Percentiles rank a stretch among this genome's conserved stretches.
phyloP scores from a whole-genome alignment of 495 filamentous ascomycete species.

The Trichoderma orchidacearum region DNA sequence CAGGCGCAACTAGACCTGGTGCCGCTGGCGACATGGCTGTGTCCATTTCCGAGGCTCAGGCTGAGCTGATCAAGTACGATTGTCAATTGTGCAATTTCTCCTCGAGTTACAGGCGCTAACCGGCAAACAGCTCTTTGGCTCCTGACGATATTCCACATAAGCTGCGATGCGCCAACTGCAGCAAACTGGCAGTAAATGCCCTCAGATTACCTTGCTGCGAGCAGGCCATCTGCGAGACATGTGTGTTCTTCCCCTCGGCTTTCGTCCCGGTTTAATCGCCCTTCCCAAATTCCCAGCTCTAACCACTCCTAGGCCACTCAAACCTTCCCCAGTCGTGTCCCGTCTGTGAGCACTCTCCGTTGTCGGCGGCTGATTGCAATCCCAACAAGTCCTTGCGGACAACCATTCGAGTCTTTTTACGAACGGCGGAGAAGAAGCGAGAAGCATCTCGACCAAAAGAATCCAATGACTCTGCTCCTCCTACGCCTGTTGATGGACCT shows the following conservation, averaged over 20 bases:
- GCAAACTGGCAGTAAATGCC: slow-evolving; percentile 78
- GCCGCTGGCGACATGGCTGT: slow-evolving; percentile 13
- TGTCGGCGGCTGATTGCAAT: slow-evolving; percentile 75
- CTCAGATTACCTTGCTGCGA: slow-evolving; percentile 91
- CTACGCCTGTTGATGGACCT: slow-evolving; percentile 25
- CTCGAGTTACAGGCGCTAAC: slow-evolving; percentile 8
- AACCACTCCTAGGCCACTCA: slow-evolving; percentile 48
- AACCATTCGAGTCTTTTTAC: slow-evolving; percentile 78
- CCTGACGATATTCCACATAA: slow-evolving; percentile 87
- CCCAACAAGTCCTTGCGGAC: slow-evolving; percentile 77
- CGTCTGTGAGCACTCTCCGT: slow-evolving; percentile 80
- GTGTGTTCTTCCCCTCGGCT: slow-evolving; percentile 35
- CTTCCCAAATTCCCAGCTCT: slow-evolving; percentile 9
- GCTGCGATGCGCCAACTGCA: slow-evolving; percentile 86
- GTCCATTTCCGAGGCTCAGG: slow-evolving; percentile 21
- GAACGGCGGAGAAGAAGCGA: slow-evolving; percentile 77
- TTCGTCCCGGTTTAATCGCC: not conserved
- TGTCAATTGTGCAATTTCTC: not conserved
- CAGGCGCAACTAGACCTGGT: not conserved
- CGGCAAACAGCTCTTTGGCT: slow-evolving; percentile 48
- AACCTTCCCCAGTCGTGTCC: slow-evolving; percentile 72
- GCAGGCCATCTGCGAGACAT: slow-evolving; percentile 82
- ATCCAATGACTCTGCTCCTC: slow-evolving; percentile 25
- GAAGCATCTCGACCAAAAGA: slow-evolving; percentile 43
- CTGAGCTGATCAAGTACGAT: slow-evolving; percentile 25